Evolutionary conservation across 495 filamentous ascomycete species (phyloP).

Genomic region (Hypoxylon lienhwacheense): DNA sequence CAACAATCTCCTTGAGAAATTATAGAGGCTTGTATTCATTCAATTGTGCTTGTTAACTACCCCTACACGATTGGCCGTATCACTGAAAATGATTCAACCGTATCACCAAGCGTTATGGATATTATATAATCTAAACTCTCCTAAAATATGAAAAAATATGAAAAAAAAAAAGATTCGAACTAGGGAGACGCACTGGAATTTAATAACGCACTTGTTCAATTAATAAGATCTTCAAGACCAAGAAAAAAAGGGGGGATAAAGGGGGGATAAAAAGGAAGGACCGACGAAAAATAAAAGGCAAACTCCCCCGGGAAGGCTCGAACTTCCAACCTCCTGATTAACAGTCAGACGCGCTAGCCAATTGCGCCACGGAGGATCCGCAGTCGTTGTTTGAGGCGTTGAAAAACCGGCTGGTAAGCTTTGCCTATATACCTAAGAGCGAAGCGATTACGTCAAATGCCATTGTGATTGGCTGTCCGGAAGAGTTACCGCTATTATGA

Average conservation of each 20-base stretch:
- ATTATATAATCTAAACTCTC: too few relatives aligned
- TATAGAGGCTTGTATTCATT: too few relatives aligned
- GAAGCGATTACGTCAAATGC: not conserved
- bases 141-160: too few relatives aligned
- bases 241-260: not conserved
- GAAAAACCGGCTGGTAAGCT: not conserved
- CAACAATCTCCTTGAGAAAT: too few relatives aligned
- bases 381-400: not conserved
- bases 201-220: too few relatives aligned
- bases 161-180: too few relatives aligned
- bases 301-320: constrained; percentile 24
- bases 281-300: not conserved
- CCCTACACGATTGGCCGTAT: too few relatives aligned
- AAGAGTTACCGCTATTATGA: too few relatives aligned
- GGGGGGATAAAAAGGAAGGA: not conserved
- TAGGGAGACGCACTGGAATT: too few relatives aligned
- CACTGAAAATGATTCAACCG: too few relatives aligned
- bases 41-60: too few relatives aligned
- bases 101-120: too few relatives aligned
- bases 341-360: constrained; percentile 40
- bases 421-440: not conserved
- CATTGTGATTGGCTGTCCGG: not conserved
- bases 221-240: not conserved
- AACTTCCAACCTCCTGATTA: constrained; percentile 37
- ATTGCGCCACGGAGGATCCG: constrained; percentile 17